A percentile compares a stretch with the other conserved stretches of the same genome.
phyloP scores from a whole-genome alignment of 768 basidiomycete species.

The Kwoniella mangroviensis region DNA sequence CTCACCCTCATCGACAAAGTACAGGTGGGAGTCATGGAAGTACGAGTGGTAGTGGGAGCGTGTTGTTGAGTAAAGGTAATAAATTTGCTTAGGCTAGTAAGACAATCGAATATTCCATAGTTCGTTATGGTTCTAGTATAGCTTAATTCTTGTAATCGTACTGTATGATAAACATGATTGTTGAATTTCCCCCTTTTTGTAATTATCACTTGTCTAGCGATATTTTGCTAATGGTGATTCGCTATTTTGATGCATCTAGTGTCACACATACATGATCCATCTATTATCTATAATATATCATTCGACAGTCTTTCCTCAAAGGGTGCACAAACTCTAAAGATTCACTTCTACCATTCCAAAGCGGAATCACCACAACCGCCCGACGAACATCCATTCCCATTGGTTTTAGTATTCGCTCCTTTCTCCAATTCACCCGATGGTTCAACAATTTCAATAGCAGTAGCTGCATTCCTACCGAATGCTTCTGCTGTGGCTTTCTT shows the following conservation, averaged over 20 bases:
- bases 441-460: slow-evolving; percentile 42
- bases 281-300: background rate
- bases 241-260: background rate
- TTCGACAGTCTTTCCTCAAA: background rate
- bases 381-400: slow-evolving; percentile 1
- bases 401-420: slow-evolving; percentile 11
- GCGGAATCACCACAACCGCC: slow-evolving; percentile 33
- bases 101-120: background rate
- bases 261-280: background rate
- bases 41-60: slow-evolving; percentile 9
- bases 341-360: slow-evolving; percentile 34
- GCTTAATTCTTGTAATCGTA: too few relatives aligned
- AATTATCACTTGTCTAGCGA: too few relatives aligned
- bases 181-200: too few relatives aligned
- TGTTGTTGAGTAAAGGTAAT: slow-evolving; percentile 8
- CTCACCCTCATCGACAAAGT: slow-evolving; percentile 24
- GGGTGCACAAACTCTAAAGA: too few relatives aligned
- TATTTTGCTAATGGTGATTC: background rate
- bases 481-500: slow-evolving; percentile 53
- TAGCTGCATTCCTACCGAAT: slow-evolving; percentile 43
- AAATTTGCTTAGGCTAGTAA: slow-evolving; percentile 1
- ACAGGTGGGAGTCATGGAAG: slow-evolving; percentile 20
- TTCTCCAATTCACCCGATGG: slow-evolving; percentile 30
- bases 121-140: too few relatives aligned
- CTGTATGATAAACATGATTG: too few relatives aligned